Evolutionary conservation across 2,329 filamentous ascomycete genomes (phyloP), one percentile per base, ranked within the genome.

Genomic region (Chlorencoelia australis): DNA sequence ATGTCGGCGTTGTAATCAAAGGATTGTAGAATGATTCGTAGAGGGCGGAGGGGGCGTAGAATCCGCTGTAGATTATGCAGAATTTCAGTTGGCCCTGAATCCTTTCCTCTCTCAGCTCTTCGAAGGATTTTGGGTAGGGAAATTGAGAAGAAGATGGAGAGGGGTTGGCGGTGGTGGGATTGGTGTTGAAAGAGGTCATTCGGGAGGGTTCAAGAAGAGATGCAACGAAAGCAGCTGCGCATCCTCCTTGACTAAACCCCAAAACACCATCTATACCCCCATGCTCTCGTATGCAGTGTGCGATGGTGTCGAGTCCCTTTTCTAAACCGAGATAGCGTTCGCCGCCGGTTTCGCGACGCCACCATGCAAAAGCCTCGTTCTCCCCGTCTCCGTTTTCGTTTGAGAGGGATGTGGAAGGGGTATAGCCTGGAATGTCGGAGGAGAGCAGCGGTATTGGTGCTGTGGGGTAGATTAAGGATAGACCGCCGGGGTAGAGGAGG

Each of bases 171-270:
- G 44, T 43, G 16, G 35, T 40, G 13, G 20, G 28, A 2, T 40
- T 8, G 47, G 41, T 51, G 39, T 65, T 61, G 51, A 80, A 78
- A 0, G 65, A 64, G 8, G 65, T 42, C 35, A 47, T 54, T 44
- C 57, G 59, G 5, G 59, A 64, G 0, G 56, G 49, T 55, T 95
- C 87, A 3, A 94, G 59, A 11, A 88, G 65, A 1, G 75, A 67
- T 0, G 85, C 76, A 1, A 94, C 65, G 56, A 94, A 74, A 0
- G 69, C 79, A 0, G 87, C 77, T 29, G 79, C 64, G 1, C 77
- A 79, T 5, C 71, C 86, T 14, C 86, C 86, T 60, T 94, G 86
- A 42, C 75, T 82, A 63, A 94, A 94, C 0, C 86, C 87, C 18
- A 88, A 64, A 0, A 88, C 78, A 5, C 79, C 86, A 52, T 91